Percentiles rank a stretch among this genome's conserved stretches.
Conservation (phyloP, 768 basidiomycete species). For the Leccinum boreale region DNA sequence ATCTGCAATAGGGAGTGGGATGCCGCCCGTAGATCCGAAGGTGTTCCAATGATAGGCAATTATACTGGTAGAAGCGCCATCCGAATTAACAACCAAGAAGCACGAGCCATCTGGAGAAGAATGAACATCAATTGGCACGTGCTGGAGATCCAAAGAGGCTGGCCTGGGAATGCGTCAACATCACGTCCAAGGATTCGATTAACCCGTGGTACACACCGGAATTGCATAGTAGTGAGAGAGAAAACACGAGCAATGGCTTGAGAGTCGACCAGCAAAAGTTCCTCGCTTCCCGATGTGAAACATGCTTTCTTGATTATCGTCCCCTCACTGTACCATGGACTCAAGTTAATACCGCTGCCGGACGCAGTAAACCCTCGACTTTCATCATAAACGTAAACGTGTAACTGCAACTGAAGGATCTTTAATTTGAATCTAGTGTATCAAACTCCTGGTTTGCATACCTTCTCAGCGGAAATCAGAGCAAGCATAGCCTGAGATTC, state of each 20-base stretch:
- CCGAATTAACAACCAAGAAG: slow-evolving; percentile 34
- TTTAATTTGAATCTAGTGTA: background rate
- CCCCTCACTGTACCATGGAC: slow-evolving; percentile 43
- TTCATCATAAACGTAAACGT: slow-evolving; percentile 51
- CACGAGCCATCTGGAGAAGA: slow-evolving; percentile 58
- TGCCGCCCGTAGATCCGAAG: slow-evolving; percentile 51
- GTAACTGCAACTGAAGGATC: slow-evolving; percentile 32
- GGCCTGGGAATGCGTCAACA: slow-evolving; percentile 32
- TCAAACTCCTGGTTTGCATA: slow-evolving; percentile 8
- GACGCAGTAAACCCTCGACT: slow-evolving; percentile 39
- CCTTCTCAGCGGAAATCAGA: slow-evolving; percentile 43
- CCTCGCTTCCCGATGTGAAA: slow-evolving; percentile 51
- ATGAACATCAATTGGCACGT: slow-evolving; percentile 32
- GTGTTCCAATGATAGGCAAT: slow-evolving; percentile 54
- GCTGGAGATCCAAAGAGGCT: slow-evolving; percentile 40
- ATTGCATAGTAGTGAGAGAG: slow-evolving; percentile 52
- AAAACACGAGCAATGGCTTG: slow-evolving; percentile 44
- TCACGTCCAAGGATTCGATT: background rate
- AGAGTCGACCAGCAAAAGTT: slow-evolving; percentile 49
- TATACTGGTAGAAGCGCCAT: slow-evolving; percentile 20
- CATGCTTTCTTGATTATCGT: slow-evolving; percentile 36
- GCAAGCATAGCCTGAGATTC: slow-evolving; percentile 49
- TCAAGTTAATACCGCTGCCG: slow-evolving; percentile 42
- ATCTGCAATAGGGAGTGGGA: slow-evolving; percentile 33
- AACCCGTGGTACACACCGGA: slow-evolving; percentile 37